phyloP scores from a whole-genome alignment of 73 alveolate genomes.

The Paramecium sonneborni region DNA sequence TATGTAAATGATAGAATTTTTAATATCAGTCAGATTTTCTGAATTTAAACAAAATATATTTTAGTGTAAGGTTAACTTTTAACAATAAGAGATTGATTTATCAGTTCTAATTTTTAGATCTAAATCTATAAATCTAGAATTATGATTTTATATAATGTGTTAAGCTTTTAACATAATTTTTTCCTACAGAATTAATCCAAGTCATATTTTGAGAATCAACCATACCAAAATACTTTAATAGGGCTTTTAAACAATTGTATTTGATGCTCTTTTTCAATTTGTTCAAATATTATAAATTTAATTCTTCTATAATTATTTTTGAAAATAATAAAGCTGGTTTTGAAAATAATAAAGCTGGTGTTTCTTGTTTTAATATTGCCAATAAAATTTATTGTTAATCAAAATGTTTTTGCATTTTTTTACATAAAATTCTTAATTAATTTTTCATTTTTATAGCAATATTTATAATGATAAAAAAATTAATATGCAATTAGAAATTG shows the following conservation, averaged over 20 bases:
- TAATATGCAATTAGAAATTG: not conserved
- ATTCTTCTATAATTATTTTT: not conserved
- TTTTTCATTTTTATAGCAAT: not conserved
- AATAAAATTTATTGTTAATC: not conserved
- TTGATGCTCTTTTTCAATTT: not conserved
- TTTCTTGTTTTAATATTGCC: not conserved
- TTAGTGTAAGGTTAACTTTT: not conserved
- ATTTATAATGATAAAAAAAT: not conserved
- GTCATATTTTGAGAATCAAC: conserved; percentile 19
- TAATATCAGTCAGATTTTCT: too few species aligned
- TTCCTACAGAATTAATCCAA: conserved; percentile 28
- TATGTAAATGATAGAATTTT: too few species aligned
- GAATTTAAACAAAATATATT: too few species aligned
- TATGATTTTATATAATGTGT: not conserved
- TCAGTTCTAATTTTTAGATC: too few species aligned
- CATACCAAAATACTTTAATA: not conserved
- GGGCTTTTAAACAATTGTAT: not conserved
- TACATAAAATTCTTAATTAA: not conserved
- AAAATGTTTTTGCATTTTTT: not conserved
- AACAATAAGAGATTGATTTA: not conserved
- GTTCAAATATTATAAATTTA: not conserved
- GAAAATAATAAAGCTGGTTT: not conserved
- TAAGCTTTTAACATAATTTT: not conserved
- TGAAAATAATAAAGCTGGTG: not conserved
- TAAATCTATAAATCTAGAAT: not conserved